Base-by-base conservation (phyloP, 139 green algal genomes). In the Nannochloris sp. region DNA sequence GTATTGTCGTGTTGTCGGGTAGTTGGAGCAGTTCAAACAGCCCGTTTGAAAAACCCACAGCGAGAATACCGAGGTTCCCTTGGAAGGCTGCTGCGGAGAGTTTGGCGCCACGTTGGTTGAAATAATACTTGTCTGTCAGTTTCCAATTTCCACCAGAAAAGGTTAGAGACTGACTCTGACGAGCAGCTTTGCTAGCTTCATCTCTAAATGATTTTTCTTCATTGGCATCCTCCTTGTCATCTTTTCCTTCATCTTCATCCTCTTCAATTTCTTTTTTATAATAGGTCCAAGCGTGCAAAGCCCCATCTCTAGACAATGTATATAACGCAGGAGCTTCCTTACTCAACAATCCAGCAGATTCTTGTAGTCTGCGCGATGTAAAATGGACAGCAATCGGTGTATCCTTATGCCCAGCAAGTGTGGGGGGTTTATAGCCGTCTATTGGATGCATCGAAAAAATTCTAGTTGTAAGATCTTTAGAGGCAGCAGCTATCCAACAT, bases 21-120 rank as follows among this genome's bases (percentile, higher is more conserved):
- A 98, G 77, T 81, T 93, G 81, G 67, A 79, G 31, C 56, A 98
- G 71, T 24, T 95, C 86, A 70, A 98, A 97, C 34, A 95, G 58
- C 55, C 93, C 93, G 36, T 76, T 80, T 61, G 71, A 87, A 76
- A 93, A 95, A 6, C 77, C 89, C 8, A 74, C 79, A 10, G 90
- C 83, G 54, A 96, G 60, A 58, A 95, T 73, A 24, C 81, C 74
- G 24, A 63, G 66, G 9, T 31, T 42, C 1, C 39, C 32, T 65
- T 95, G 83, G 44, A 83, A 85, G 47, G 73, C 79, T 12, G 72
- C 71, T 8, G 72, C 68, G 0, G 81, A 86, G 31, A 93, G 45
- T 42, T 68, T 74, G 4, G 86, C 73, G 19, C 71, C 76, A 6
- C 71, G 33, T 75, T 86, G 74, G 19, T 83, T 69, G 60, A 89